Conservation (phyloP, 169 alveolate species). For the Plasmodium chabaudi region DNA sequence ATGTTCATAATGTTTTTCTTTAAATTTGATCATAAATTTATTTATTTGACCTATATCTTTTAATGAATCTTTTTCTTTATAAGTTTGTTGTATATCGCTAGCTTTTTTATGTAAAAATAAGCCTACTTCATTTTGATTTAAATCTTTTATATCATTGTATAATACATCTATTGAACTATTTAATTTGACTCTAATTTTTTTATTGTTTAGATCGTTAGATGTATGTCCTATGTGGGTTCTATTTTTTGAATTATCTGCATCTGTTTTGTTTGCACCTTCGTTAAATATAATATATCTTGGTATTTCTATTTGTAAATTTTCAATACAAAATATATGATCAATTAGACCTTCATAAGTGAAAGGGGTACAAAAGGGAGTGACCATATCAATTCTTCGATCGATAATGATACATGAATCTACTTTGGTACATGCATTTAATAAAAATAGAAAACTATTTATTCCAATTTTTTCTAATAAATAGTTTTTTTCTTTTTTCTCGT, state of each 20-base stretch:
- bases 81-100: conserved; percentile 88
- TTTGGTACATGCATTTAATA: conserved; percentile 11
- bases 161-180: conserved; percentile 82
- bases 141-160: conserved; percentile 84
- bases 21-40: conserved; percentile 88
- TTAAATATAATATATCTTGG: conserved; percentile 77
- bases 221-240: neutral
- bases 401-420: conserved; percentile 79
- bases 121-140: conserved; percentile 88
- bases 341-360: conserved; percentile 88
- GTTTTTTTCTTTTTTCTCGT: conserved; percentile 45
- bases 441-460: conserved; percentile 19
- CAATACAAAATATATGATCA: conserved; percentile 82
- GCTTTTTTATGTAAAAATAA: conserved; percentile 89
- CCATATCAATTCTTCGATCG: conserved; percentile 85
- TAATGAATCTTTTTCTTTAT: conserved; percentile 87
- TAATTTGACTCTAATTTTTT: conserved; percentile 30
- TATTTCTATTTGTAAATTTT: conserved; percentile 82
- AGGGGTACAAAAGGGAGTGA: conserved; percentile 87
- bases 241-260: neutral
- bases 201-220: neutral
- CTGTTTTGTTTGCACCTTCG: neutral
- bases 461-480: conserved; percentile 55
- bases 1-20: conserved; percentile 90
- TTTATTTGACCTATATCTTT: conserved; percentile 89